Conservation (phyloP, 257 asterid genomes). For the Cynanchum wilfordii region DNA sequence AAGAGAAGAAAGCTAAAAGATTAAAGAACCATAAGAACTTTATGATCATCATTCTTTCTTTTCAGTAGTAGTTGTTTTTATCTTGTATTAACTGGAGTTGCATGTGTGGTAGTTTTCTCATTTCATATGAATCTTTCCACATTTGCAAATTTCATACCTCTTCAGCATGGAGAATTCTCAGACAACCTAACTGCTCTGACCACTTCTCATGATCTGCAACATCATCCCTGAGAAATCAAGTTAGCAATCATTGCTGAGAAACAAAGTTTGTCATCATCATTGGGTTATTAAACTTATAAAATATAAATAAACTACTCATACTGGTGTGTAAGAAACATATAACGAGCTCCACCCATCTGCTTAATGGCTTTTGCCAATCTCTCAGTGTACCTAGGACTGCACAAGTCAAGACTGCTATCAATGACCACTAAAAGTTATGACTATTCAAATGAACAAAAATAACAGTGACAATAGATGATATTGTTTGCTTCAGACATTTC, state of each 20-base stretch:
- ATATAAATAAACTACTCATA: conserved; percentile 15
- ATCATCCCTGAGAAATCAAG: conserved; percentile 47
- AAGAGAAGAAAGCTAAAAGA: background rate
- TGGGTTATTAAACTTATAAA: background rate
- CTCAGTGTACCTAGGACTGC: conserved; percentile 63
- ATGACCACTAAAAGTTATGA: background rate
- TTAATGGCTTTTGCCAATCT: conserved; percentile 41
- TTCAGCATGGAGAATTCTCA: conserved; percentile 43
- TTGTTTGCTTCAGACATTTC: background rate
- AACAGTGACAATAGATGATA: background rate
- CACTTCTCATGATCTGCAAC: conserved; percentile 75
- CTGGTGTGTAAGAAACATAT: conserved; percentile 74
- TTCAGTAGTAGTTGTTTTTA: background rate
- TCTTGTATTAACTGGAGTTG: background rate
- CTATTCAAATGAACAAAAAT: background rate
- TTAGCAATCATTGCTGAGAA: background rate
- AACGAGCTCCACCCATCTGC: conserved; percentile 68
- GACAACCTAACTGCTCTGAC: conserved; percentile 60
- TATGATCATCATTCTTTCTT: background rate
- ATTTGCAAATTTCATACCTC: conserved; percentile 30
- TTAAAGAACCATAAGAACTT: background rate
- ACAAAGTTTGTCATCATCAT: too few relatives aligned
- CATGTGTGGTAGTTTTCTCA: background rate
- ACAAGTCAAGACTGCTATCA: conserved; percentile 8
- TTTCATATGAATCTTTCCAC: background rate